phyloP scores from a whole-genome alignment of 139 green algal species.

The Chlamydomonas incerta region DNA sequence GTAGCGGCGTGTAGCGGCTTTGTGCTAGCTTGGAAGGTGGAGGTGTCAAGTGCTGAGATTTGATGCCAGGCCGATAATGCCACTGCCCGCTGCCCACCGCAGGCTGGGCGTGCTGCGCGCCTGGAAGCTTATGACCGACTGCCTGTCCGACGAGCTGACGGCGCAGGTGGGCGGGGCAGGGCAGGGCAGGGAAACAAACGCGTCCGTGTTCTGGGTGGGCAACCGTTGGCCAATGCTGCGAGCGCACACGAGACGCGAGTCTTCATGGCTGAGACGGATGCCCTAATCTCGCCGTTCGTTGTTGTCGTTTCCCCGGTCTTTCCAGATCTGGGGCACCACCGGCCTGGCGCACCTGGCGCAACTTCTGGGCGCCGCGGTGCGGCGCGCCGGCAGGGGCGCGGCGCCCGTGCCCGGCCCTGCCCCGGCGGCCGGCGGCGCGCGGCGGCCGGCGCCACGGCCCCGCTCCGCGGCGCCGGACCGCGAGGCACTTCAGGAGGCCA shows the following conservation, averaged over 20 bases:
- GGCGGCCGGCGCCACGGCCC: neutral
- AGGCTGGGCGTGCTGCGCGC: conserved; percentile 28
- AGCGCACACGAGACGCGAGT: no score
- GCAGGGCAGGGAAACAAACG: no score
- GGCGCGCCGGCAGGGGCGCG: neutral
- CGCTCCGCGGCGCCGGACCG: neutral
- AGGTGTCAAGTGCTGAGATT: no score
- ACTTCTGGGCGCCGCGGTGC: conserved; percentile 28
- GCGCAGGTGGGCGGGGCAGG: conserved; percentile 14
- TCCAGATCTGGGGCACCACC: conserved; percentile 13
- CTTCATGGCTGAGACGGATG: no score
- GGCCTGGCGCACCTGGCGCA: conserved; percentile 24
- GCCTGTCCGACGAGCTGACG: conserved; percentile 29
- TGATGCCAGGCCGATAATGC: no score
- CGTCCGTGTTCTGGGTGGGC: no score
- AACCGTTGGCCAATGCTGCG: no score
- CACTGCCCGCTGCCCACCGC: neutral
- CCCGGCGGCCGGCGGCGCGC: neutral
- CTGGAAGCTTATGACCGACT: conserved; percentile 34
- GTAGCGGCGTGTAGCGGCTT: no score
- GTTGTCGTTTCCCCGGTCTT: no score
- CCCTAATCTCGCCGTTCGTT: no score
- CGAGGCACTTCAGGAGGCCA: conserved; percentile 13
- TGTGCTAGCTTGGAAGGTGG: no score
- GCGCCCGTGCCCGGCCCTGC: neutral